Base-by-base conservation (phyloP, 2,329 filamentous ascomycete species). In the Paraphoma sp. region DNA sequence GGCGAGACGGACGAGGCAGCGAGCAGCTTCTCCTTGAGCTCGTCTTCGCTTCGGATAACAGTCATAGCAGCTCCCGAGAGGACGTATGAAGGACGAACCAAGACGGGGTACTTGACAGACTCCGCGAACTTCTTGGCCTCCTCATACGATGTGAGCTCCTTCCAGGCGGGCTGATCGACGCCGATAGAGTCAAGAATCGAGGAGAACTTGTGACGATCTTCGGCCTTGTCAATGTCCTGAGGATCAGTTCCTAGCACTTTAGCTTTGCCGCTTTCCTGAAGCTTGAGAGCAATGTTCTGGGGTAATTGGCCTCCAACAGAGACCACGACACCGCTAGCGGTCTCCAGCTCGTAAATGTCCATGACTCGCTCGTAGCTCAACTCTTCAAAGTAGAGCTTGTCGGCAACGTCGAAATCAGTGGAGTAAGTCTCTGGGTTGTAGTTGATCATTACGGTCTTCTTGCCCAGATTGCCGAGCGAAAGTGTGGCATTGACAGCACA, bases 391-490 rank as follows among this genome's bases (percentile, higher is more conserved):
- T 98, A 99, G 5, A 99, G 86, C 70, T 88, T 92, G 70, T 98
- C 94, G 8, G 93, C 92, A 9, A 86, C 87, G 68, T 99, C 95
- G 74, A 89, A 94, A 78, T 98, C 95, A 0, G 94, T 97, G 14
- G 8, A 42, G 56, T 86, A 87, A 2, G 93, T 97, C 70, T 97
- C 92, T 0, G 91, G 91, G 69, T 95, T 94, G 69, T n/a, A n/a
- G 72, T 98, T 98, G 72, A 99, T 95, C 92, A 98, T 96, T 55
- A 97, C 88, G 30, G 95, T 98, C 88, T 97, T 97, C 84, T 97
- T 90, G 66, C 93, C 93, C 84, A 96, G 92, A 59, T 89, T 83
- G 70, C 89, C 87, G 61, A 98, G 84, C 42, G 92, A 91, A 60
- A 92, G 85, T 10, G 93, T 93, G 62, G 93, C 91, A 72, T 93